Base-by-base conservation (phyloP, 2,329 filamentous ascomycete species). In the Lecanicillium sp. region DNA sequence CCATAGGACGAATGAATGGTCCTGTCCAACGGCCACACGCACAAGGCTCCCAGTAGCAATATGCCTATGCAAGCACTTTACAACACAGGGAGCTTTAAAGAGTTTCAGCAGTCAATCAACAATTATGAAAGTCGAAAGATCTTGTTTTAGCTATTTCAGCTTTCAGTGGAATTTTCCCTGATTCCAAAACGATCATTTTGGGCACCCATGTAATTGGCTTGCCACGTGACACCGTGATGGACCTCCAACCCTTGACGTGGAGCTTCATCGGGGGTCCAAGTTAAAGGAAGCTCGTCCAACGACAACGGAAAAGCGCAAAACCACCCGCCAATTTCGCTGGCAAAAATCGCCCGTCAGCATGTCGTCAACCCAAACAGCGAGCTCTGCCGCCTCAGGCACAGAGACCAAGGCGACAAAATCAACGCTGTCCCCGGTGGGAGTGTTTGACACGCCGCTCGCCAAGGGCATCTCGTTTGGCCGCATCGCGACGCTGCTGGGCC, bases 391-490 rank as follows among this genome's bases (percentile, higher is more conserved):
- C 40, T 55, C 55, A 37, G 20, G 12, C 29, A 46, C 48, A 28
- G 60, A 60, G 37, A 19, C 48, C 37, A 58, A 56, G 33, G 35
- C 44, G 28, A 52, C n/a, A n/a, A 51, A 30, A 35, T 49, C 27
- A 45, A 49, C n/a, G 9, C 53, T 64, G 14, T 55, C 60, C 15
- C 57, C 66, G 3, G 51, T 71, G 42, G 52, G 58, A 18, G 54
- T 61, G 25, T 48, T 64, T 37, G 51, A 60, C 40, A 61, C 54
- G 25, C 52, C 60, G 13, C 46, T 56, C 32, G 64, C 67, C 9
- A 55, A 63, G 42, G 55, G 72, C 16, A 73, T 83, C 53, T 75
- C 80, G 11, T 71, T 85, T 51, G 58, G 78, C 15, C 84, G 94
- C 48, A 81, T 85, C 0, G 59, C 72, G 18, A 60, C 87, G 9